phyloP scores from a whole-genome alignment of 2,329 filamentous ascomycete genomes.

The Samsoniella hepiali region DNA sequence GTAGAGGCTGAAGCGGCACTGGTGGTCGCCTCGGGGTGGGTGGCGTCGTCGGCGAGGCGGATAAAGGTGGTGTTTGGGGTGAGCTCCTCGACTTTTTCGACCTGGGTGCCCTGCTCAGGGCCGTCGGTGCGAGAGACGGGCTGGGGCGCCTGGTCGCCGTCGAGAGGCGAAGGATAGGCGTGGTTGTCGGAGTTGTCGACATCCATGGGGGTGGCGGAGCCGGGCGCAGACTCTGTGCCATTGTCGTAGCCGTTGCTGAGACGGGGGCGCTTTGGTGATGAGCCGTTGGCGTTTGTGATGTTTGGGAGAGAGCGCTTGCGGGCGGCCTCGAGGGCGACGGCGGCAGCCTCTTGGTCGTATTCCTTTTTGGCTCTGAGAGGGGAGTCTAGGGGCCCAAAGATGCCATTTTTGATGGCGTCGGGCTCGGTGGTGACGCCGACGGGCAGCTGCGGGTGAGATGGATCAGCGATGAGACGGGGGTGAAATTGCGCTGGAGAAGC shows the following conservation, averaged over 20 bases:
- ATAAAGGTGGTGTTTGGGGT: slow-evolving; percentile 59
- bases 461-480: slow-evolving; percentile 1
- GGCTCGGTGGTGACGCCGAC: slow-evolving; percentile 45
- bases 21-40: slow-evolving; percentile 35
- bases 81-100: slow-evolving; percentile 62
- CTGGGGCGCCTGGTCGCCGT: slow-evolving; percentile 53
- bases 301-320: slow-evolving; percentile 51
- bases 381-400: slow-evolving; percentile 55
- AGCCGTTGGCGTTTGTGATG: slow-evolving; percentile 54
- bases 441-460: slow-evolving; percentile 40
- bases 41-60: slow-evolving; percentile 46
- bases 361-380: slow-evolving; percentile 43
- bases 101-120: slow-evolving; percentile 61
- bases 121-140: slow-evolving; percentile 56
- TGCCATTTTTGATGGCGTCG: slow-evolving; percentile 47
- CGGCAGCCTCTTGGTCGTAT: slow-evolving; percentile 37
- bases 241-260: slow-evolving; percentile 63
- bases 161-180: slow-evolving; percentile 63
- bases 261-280: slow-evolving; percentile 56
- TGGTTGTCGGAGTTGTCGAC: slow-evolving; percentile 56
- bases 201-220: slow-evolving; percentile 57
- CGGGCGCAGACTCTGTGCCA: slow-evolving; percentile 24
- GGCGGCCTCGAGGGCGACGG: slow-evolving; percentile 40
- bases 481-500: not conserved
- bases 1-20: slow-evolving; percentile 24